Evolutionary conservation across 805 yeast genomes (phyloP), one percentile per base, ranked within the genome.

Genomic region (Candida coleopterorum): DNA sequence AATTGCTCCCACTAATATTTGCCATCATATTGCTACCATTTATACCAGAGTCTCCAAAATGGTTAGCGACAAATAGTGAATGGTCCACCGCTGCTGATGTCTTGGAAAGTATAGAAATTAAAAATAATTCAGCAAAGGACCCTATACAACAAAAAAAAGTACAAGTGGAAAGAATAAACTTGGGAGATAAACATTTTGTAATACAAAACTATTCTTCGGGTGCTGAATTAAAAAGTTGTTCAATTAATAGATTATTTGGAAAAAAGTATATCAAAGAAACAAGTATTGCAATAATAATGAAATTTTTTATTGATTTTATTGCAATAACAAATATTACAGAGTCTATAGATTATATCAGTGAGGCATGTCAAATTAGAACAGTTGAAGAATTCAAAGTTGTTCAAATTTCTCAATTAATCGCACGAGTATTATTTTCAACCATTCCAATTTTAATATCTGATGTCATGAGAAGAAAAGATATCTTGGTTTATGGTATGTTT

Each of bases 261-360:
- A 46, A 41, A 26, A 46, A 42, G 9, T 57, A 62, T 28, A 53
- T 64, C 46, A 55, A 52, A 18, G 66, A 64, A 34, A 56, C 69
- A 9, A 2, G 58, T 3, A 42, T 60, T 33, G 77, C 75, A 1
- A 40, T 66, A 1, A 18, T 53, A 0, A 49, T 67, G 8, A 79
- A 72, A 41, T 27, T 60, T 1, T 47, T 71, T 4, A 58, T 64
- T n/a, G 78, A 73, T 41, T 43, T 66, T n/a, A 62, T 71, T 35
- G 71, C 74, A 4, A 65, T 69, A 9, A 60, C 61, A 28, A 58
- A 65, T 1, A 46, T 74, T 32, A 60, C 69, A 64, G 68, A 63
- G 46, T 71, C 70, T 37, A 57, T 71, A 35, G 58, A 60, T 1
- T 67, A 58, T 44, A 58, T 75, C 10, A 74, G 79, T 52, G 71